A percentile compares a stretch with the other conserved stretches of the same genome.
phyloP scores from a whole-genome alignment of 257 asterid species.

The Ballota nigra region DNA sequence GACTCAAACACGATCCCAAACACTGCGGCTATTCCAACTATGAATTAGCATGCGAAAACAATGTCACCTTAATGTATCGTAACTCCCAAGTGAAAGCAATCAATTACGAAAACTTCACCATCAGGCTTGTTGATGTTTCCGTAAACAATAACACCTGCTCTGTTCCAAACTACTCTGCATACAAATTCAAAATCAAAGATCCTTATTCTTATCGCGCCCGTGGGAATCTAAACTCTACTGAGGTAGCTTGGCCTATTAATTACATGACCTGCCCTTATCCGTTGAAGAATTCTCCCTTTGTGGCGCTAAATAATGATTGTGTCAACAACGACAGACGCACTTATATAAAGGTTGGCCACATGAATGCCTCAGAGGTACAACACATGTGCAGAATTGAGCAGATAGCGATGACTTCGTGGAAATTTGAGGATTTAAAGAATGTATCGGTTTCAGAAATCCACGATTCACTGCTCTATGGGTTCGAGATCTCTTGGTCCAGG shows the following conservation, averaged over 20 bases:
- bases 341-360: not conserved
- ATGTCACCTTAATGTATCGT: not conserved
- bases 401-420: slow-evolving; percentile 9
- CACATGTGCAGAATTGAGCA: not conserved
- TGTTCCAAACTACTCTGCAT: not conserved
- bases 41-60: not conserved
- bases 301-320: not conserved
- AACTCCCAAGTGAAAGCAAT: not conserved
- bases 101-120: not conserved
- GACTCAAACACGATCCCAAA: too few species aligned
- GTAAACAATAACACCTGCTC: not conserved
- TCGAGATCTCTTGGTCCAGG: not conserved
- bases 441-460: slow-evolving; percentile 6
- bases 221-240: too few species aligned
- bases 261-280: not conserved
- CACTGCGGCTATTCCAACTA: not conserved
- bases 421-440: not conserved
- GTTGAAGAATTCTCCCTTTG: not conserved
- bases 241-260: not conserved
- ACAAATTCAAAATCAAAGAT: not conserved
- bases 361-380: not conserved
- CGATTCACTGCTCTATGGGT: slow-evolving; percentile 3
- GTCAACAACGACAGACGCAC: not conserved
- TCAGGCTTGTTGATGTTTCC: not conserved
- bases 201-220: not conserved